Conservation (phyloP, 2,329 filamentous ascomycete genomes). For the Thielaviopsis punctulata region DNA sequence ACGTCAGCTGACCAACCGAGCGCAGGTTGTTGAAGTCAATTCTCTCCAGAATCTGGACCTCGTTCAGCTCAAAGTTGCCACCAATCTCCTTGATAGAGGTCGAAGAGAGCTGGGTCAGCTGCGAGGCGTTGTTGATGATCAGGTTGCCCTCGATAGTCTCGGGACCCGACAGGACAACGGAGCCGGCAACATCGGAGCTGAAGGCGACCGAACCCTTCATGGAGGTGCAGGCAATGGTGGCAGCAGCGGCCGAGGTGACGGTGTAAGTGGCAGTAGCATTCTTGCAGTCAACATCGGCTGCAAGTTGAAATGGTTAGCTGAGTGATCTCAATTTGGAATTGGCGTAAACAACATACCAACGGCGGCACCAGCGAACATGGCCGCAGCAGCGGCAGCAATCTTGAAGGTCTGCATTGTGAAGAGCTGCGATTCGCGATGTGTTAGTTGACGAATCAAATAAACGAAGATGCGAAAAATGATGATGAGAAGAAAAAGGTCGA, state of each 20-base stretch:
- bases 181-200: conserved; percentile 26
- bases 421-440: neutral
- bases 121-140: conserved; percentile 37
- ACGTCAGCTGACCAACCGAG: conserved; percentile 49
- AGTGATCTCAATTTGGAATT: neutral
- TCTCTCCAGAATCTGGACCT: conserved; percentile 49
- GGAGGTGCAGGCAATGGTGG: conserved; percentile 43
- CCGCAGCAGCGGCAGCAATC: conserved; percentile 28
- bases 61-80: conserved; percentile 51
- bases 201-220: conserved; percentile 39
- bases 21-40: conserved; percentile 50
- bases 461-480: neutral
- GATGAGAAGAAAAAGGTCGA: neutral
- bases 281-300: conserved; percentile 12
- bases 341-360: conserved; percentile 23
- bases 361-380: conserved; percentile 23
- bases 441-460: neutral
- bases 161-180: conserved; percentile 44
- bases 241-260: conserved; percentile 46
- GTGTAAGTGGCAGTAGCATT: conserved; percentile 26
- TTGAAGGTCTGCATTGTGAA: conserved; percentile 31
- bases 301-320: neutral
- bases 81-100: conserved; percentile 46
- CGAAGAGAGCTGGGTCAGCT: conserved; percentile 45
- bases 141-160: conserved; percentile 39